Evolutionary conservation across 1,284 basidiomycete species (phyloP).

Genomic region (Naganishia liquefaciens): DNA sequence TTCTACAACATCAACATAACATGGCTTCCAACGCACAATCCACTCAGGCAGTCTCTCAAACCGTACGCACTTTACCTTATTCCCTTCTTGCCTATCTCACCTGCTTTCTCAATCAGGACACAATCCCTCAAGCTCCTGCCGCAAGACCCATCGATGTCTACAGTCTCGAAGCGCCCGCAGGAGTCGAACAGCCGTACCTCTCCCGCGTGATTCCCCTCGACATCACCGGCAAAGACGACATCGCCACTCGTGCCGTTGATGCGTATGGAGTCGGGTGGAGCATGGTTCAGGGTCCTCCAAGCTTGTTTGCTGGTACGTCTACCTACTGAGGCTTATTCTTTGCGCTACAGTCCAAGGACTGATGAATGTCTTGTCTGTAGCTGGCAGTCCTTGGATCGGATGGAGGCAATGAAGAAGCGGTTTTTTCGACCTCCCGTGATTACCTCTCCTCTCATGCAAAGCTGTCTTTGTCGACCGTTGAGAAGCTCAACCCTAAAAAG

Average conservation of each 20-base stretch:
- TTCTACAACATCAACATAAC: too few species aligned
- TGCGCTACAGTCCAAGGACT: not conserved
- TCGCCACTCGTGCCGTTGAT: not conserved
- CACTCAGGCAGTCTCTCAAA: not conserved
- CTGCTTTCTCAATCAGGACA: not conserved
- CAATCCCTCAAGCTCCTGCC: not conserved
- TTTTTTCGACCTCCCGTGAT: too few species aligned
- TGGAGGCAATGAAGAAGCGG: constrained; percentile 6
- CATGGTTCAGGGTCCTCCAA: constrained; percentile 26
- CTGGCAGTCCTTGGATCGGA: constrained; percentile 27
- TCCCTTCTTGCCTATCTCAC: not conserved
- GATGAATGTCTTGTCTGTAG: constrained; percentile 1
- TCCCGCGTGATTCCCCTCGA: constrained; percentile 11
- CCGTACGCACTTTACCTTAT: not conserved
- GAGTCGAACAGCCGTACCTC: constrained; percentile 30
- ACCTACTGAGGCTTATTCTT: not conserved
- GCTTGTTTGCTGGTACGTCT: constrained; percentile 29
- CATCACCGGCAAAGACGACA: not conserved
- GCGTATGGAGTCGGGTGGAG: constrained; percentile 7
- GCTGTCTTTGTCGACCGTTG: too few species aligned
- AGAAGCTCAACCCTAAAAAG: too few species aligned
- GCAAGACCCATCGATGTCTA: constrained; percentile 1
- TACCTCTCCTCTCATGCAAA: not conserved
- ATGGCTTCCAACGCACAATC: too few species aligned
- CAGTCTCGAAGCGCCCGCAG: constrained; percentile 30